These are phyloP conservation scores for Bidens hawaiensis DNA, from an alignment of 140 eudicot species.

Conservation along the genomic window DNA sequence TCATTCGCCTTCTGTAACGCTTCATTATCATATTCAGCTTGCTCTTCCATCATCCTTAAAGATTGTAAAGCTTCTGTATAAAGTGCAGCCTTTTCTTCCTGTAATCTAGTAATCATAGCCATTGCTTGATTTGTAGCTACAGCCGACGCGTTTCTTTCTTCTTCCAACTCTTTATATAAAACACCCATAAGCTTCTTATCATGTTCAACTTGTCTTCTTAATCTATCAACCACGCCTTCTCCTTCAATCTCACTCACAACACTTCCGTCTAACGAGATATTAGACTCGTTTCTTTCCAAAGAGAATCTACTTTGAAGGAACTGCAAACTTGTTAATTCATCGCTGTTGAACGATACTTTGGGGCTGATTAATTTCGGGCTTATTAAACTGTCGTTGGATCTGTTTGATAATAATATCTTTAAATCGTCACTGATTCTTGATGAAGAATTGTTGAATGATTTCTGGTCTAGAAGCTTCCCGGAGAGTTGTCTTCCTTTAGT, in stretches of 20 bases:
- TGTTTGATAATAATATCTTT: conserved; percentile 59
- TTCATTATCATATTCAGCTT: conserved; percentile 82
- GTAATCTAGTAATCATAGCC: conserved; percentile 98
- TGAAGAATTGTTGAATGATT: conserved; percentile 55
- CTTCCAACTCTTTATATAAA: conserved; percentile 85
- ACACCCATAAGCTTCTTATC: conserved; percentile 58
- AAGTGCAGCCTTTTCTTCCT: conserved; percentile 93
- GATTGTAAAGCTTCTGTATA: conserved; percentile 85
- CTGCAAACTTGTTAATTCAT: conserved; percentile 53
- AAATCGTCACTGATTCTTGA: conserved; percentile 59
- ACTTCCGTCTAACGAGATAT: conserved; percentile 79
- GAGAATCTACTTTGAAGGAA: conserved; percentile 66
- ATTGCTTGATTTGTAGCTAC: conserved; percentile 89
- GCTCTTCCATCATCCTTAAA: conserved; percentile 98
- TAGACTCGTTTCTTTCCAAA: conserved; percentile 86
- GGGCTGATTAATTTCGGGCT: conserved; percentile 98
- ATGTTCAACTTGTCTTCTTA: conserved; percentile 88
- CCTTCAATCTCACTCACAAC: conserved; percentile 90
- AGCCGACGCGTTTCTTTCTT: conserved; percentile 96
- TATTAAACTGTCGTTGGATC: conserved; percentile 47
- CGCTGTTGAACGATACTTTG: conserved; percentile 53
- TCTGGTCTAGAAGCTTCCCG: conserved; percentile 68
- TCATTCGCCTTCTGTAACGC: conserved; percentile 78
- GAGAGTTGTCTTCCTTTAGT: conserved; percentile 73
- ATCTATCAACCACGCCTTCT: conserved; percentile 56